These are phyloP conservation scores for Claviceps lovelessii DNA, from an alignment of 2,329 filamentous ascomycete species.

Conservation along the genomic window DNA sequence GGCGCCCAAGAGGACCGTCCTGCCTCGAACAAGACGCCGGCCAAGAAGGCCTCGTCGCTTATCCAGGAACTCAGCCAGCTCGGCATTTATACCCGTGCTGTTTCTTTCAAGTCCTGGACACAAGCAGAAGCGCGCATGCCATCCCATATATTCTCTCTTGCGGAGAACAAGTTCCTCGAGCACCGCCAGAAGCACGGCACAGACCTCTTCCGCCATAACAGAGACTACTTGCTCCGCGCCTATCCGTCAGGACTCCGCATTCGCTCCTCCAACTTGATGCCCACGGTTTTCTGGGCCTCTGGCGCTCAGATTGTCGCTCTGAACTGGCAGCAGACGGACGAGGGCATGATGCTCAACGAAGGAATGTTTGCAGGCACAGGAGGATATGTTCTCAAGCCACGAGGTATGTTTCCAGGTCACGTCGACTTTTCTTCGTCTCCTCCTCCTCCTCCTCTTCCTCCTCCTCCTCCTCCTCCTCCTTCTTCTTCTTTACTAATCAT, in stretches of 20 bases:
- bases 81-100: slow-evolving; percentile 70
- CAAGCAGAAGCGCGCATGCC: slow-evolving; percentile 56
- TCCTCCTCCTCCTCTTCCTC: too few relatives aligned
- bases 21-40: slow-evolving; percentile 26
- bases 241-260: slow-evolving; percentile 77
- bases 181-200: slow-evolving; percentile 34
- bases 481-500: neutral
- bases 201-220: slow-evolving; percentile 67
- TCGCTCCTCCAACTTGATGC: slow-evolving; percentile 74
- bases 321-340: slow-evolving; percentile 86
- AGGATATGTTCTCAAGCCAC: slow-evolving; percentile 80
- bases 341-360: slow-evolving; percentile 91
- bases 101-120: slow-evolving; percentile 65
- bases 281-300: slow-evolving; percentile 70
- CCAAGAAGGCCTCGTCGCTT: slow-evolving; percentile 44
- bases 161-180: slow-evolving; percentile 49
- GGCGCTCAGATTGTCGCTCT: slow-evolving; percentile 84
- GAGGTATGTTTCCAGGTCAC: slow-evolving; percentile 29
- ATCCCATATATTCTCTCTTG: slow-evolving; percentile 54
- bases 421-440: neutral
- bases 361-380: slow-evolving; percentile 74
- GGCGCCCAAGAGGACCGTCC: slow-evolving; percentile 23
- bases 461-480: too few relatives aligned
- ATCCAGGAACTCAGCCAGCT: slow-evolving; percentile 60
- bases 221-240: slow-evolving; percentile 67